Base-by-base conservation (phyloP, 345 rosid species). In the Noccaea caerulescens region DNA sequence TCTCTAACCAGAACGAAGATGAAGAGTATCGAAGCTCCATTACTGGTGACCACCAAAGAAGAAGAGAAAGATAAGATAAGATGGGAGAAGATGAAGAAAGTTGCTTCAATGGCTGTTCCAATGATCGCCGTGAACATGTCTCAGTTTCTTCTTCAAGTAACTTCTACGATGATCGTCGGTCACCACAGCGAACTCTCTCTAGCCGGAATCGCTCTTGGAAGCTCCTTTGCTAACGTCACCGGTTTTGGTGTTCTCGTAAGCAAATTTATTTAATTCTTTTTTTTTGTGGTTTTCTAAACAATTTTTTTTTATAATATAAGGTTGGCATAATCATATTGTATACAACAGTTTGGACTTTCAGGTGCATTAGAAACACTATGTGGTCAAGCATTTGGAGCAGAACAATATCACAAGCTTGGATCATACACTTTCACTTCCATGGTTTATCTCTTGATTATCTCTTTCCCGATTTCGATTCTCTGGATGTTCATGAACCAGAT, bases 371-470 rank as follows among this genome's bases (percentile, higher is more conserved):
- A 93, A 72, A 93, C 97, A n/a, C 68, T 93, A 60, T 80, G 88
- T 59, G 96, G 97, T 4, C 97, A 91, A 85, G 88, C 92, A 1
- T 87, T 68, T 75, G 97, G 96, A 84, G 92, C 96, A 37, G 50
- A 84, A 46, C 92, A 87, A 45, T 87, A 85, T 64, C 66, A 61
- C 18, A 78, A 67, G 3, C 75, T 78, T 7, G 81, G 81, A 47
- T 62, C 77, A 5, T 69, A 78, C 63, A 78, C 81, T 60, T 55
- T 61, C 34, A 47, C 77, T 33, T 72, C 77, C 1, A 72, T 77
- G 12, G 34, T 72, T 8, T 52, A 8, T 4, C 81, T 77, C 5
- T 56, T 62, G 3, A 60, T 72, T 0, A 60, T 77, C 10, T 43
- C 77, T 38, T 23, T 72, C 1, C 77, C 78, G 3, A 45, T 77